Evolutionary conservation across 768 basidiomycete species (phyloP).

Genomic region (Roridomyces roridus): DNA sequence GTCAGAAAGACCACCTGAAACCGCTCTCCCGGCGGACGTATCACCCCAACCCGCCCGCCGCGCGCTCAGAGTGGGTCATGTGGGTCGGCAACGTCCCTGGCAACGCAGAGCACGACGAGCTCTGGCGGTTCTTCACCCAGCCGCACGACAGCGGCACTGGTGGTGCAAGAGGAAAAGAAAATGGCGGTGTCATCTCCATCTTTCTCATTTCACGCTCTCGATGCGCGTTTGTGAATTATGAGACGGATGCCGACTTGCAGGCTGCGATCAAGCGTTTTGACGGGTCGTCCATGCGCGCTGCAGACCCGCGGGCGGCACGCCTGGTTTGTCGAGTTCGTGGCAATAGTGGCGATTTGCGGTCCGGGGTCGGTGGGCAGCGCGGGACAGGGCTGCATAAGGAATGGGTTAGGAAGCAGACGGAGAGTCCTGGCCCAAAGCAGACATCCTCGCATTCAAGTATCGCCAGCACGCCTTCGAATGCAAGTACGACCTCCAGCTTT

Average conservation of each 20-base stretch:
- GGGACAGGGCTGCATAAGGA: slow-evolving; percentile 82
- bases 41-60: slow-evolving; percentile 71
- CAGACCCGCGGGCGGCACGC: slow-evolving; percentile 74
- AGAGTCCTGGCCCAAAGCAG: no score
- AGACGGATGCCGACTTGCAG: slow-evolving; percentile 63
- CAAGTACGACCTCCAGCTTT: slow-evolving; percentile 76
- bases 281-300: slow-evolving; percentile 69
- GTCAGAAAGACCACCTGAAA: no score
- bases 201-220: slow-evolving; percentile 93
- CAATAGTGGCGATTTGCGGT: slow-evolving; percentile 83
- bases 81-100: slow-evolving; percentile 94
- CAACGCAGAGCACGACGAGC: slow-evolving; percentile 83
- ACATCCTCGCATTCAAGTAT: no score
- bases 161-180: not conserved
- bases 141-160: slow-evolving; percentile 1
- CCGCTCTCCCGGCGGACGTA: slow-evolving; percentile 45
- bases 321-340: slow-evolving; percentile 85
- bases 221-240: slow-evolving; percentile 94
- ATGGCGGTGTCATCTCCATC: slow-evolving; percentile 70
- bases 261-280: slow-evolving; percentile 77
- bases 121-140: slow-evolving; percentile 82
- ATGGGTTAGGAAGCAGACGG: slow-evolving; percentile 70
- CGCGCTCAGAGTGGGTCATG: slow-evolving; percentile 93
- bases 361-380: slow-evolving; percentile 92
- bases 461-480: slow-evolving; percentile 67